phyloP scores from a whole-genome alignment of 1,139 yeast genomes.

The Hyphopichia buzzinii region DNA sequence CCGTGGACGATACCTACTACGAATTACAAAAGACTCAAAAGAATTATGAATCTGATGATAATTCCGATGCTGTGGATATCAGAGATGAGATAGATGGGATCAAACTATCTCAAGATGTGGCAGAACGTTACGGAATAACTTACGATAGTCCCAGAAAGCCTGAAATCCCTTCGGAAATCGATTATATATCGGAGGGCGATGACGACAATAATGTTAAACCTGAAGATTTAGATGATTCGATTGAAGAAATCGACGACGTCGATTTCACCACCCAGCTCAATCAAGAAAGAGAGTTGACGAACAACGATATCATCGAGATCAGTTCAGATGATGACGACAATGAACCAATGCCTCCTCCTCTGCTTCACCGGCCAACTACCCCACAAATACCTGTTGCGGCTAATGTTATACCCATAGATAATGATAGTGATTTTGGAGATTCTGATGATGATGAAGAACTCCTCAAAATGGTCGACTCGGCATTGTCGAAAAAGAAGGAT shows the following conservation, averaged over 20 bases:
- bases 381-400: not conserved
- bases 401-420: slow-evolving; percentile 4
- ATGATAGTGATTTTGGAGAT: slow-evolving; percentile 33
- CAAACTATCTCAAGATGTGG: slow-evolving; percentile 29
- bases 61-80: slow-evolving; percentile 5
- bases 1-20: slow-evolving; percentile 10
- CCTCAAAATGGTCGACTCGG: slow-evolving; percentile 18
- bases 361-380: too few relatives aligned
- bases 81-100: slow-evolving; percentile 26
- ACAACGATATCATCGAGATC: slow-evolving; percentile 26
- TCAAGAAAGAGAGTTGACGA: slow-evolving; percentile 39
- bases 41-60: slow-evolving; percentile 11
- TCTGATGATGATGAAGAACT: slow-evolving; percentile 35
- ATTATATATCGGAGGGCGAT: slow-evolving; percentile 7
- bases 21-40: slow-evolving; percentile 14
- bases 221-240: slow-evolving; percentile 18
- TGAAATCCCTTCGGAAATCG: slow-evolving; percentile 7
- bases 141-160: slow-evolving; percentile 11
- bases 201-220: slow-evolving; percentile 7
- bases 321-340: slow-evolving; percentile 32
- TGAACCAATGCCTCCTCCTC: not conserved
- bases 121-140: slow-evolving; percentile 26
- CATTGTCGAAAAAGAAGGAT: slow-evolving; percentile 4
- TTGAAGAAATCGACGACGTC: slow-evolving; percentile 25
- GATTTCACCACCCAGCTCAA: slow-evolving; percentile 42